Evolutionary conservation across 1,284 basidiomycete genomes (phyloP), one percentile per base, ranked within the genome.

Genomic region (Exobasidium cylindrosporum): DNA sequence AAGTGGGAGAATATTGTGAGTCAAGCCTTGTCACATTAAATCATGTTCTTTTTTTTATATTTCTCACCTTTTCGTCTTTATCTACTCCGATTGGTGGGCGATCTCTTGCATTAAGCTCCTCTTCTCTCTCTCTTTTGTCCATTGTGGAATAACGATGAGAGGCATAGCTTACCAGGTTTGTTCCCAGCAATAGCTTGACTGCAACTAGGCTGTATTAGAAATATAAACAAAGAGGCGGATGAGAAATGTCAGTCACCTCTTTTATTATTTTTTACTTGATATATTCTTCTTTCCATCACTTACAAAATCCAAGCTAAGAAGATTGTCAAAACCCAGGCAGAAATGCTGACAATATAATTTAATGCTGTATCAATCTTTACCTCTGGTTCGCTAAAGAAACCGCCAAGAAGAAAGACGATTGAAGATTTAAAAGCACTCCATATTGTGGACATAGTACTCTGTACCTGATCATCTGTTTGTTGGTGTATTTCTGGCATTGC

Each of bases 141-240:
- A 70, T 70, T 0, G 72, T 69, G 6, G 75, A 64, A 29, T 77
- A 77, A 23, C 76, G 68, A 4, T 65, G 60, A 10, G 69, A 67
- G 14, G 77, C 77, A 54, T 69, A 79, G 47, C 66, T 63, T 44
- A 73, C 69, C 24, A 79, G 58, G 28, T 72, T 73, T 21, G 72
- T 67, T 10, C 77, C 77, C 3, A 79, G 64, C 17, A 79, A 60
- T 2, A 79, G 65, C 63, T 79, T 79, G 63, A 78, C 61, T 3
- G 70, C 69, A 0, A 79, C 67, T 17, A 78, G 58, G 28, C 63
- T 65, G 43, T 6, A 32, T 14, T 7, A 40, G 35, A 40, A 23
- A 44, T 14, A 6, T 14, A 53, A 47, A 30, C 17, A 10, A 11
- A 57, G 26, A n/a, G 14, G 45, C 14, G 17, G 45, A 17, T 78